Percentiles rank a stretch among this genome's conserved stretches.
Evolutionary conservation across 2,329 filamentous ascomycete species (phyloP).

Genomic region (Cladophialophora immunda): DNA sequence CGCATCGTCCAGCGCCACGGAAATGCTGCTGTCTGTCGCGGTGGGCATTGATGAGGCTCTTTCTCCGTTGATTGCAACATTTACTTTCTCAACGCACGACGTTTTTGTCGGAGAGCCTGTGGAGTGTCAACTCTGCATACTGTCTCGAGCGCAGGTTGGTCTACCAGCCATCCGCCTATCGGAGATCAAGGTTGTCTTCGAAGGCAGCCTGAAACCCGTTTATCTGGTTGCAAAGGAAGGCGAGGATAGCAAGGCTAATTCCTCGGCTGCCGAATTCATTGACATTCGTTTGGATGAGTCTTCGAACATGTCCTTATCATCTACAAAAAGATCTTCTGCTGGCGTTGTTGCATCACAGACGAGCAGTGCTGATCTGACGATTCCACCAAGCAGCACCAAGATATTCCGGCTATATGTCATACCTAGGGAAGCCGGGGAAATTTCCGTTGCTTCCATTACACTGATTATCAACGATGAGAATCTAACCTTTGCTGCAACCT

Average conservation of each 20-base stretch:
- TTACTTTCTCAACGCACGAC: slow-evolving; percentile 63
- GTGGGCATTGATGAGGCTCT: slow-evolving; percentile 58
- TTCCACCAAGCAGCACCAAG: slow-evolving; percentile 72
- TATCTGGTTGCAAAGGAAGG: slow-evolving; percentile 49
- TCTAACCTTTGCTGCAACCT: slow-evolving; percentile 73
- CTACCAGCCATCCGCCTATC: slow-evolving; percentile 59
- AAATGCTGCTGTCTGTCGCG: slow-evolving; percentile 56
- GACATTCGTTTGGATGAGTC: slow-evolving; percentile 48
- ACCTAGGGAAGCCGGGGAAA: slow-evolving; percentile 83
- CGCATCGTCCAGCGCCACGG: slow-evolving; percentile 43
- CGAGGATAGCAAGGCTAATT: slow-evolving; percentile 38
- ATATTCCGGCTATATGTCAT: slow-evolving; percentile 76
- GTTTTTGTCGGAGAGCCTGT: slow-evolving; percentile 68
- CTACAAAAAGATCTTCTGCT: slow-evolving; percentile 46
- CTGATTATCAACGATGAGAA: slow-evolving; percentile 69
- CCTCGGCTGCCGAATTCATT: slow-evolving; percentile 43
- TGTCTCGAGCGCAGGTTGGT: slow-evolving; percentile 56
- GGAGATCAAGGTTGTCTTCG: slow-evolving; percentile 61
- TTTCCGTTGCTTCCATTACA: slow-evolving; percentile 69
- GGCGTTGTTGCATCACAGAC: slow-evolving; percentile 54
- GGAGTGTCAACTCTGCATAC: slow-evolving; percentile 63
- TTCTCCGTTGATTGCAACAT: slow-evolving; percentile 59
- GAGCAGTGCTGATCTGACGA: slow-evolving; percentile 69
- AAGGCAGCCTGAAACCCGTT: slow-evolving; percentile 57
- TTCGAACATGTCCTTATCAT: slow-evolving; percentile 41